Percentiles rank a stretch among this genome's conserved stretches.
Conservation (phyloP, 2,329 filamentous ascomycete species). For the Anthostomella pinea region DNA sequence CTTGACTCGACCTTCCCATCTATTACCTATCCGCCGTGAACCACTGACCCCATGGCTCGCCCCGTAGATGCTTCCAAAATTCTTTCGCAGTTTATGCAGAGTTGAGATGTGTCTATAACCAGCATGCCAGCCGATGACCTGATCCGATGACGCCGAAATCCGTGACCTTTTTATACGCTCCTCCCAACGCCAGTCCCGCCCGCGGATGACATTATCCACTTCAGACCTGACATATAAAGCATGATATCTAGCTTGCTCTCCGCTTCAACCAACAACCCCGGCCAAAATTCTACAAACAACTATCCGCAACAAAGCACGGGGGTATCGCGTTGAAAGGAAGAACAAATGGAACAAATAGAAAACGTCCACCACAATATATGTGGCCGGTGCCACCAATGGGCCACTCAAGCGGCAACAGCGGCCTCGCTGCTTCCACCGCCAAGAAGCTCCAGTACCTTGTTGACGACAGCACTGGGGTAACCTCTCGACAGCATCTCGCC, state of each 20-base stretch:
- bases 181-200: not conserved
- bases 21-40: too few relatives aligned
- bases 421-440: conserved; percentile 52
- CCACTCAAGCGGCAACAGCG: conserved; percentile 22
- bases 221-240: conserved; percentile 4
- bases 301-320: conserved; percentile 27
- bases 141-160: conserved; percentile 19
- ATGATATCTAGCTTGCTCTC: conserved; percentile 11
- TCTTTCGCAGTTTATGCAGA: conserved; percentile 36
- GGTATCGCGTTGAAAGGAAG: conserved; percentile 33
- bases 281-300: conserved; percentile 17
- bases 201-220: not conserved
- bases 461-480: conserved; percentile 87
- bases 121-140: conserved; percentile 26
- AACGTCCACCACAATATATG: conserved; percentile 11
- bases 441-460: conserved; percentile 90
- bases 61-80: conserved; percentile 19
- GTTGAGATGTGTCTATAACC: conserved; percentile 50
- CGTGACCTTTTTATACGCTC: conserved; percentile 13
- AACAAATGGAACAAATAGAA: conserved; percentile 27
- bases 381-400: not conserved
- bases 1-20: too few relatives aligned
- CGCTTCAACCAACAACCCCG: conserved; percentile 26
- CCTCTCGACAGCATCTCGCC: conserved; percentile 87
- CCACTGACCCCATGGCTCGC: conserved; percentile 2